Evolutionary conservation across 805 yeast species (phyloP), one percentile per base, ranked within the genome.

Genomic region (Saccharomycopsis vini): DNA sequence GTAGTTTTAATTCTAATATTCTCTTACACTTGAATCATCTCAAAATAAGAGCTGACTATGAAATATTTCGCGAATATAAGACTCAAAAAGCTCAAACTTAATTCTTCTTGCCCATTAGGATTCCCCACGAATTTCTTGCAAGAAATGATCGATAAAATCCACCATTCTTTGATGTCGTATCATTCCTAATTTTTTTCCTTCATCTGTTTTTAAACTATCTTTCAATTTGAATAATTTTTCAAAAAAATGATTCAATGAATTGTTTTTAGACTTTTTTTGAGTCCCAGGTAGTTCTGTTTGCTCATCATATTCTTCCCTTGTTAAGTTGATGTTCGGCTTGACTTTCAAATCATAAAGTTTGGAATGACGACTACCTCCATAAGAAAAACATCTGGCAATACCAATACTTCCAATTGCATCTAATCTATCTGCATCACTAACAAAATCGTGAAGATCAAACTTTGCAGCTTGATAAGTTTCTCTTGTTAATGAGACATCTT

Each of bases 371-470:
- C 53, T 55, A 6, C 58, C 57, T 3, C 63, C 55, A 40, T 52
- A 63, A 15, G 62, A 63, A 4, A 62, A 55, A 5, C 53, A 58
- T n/a, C 67, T 50, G 32, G 62, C 52, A 28, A 62, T 49, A 22
- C 67, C 67, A 41, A 62, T 46, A 4, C 58, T 59, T 15, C 67
- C 67, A 42, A 61, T 59, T 4, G 67, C 66, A 31, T 63, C 67
- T n/a, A 62, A 49, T 20, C 61, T 37, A 61, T 72, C 75, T 5
- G 67, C 67, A 40, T 62, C 66, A 45, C 56, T 60, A 6, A 62
- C 64, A 44, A 63, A 58, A 33, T 58, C 18, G 16, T 36, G 24
- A n/a, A n/a, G n/a, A n/a, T n/a, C n/a, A n/a, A n/a, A 5, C 29
- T 5, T 18, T 29, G 12, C 15, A 26, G 20, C 22, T 29, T 15